Base-by-base conservation (phyloP, 768 basidiomycete genomes). In the Mycena indigotica region DNA sequence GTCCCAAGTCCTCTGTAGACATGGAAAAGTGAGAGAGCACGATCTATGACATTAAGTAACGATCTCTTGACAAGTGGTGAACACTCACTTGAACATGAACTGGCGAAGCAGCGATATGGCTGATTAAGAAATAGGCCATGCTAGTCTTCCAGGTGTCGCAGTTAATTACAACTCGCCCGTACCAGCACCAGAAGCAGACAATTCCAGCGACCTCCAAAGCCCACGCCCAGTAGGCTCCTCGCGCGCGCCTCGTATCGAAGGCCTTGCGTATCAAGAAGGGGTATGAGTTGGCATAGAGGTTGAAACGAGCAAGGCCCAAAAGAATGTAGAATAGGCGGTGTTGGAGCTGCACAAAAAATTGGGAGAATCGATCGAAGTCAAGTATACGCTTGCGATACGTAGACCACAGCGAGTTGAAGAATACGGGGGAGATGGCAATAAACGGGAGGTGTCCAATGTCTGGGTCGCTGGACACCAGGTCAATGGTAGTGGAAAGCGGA, bases 11-110 rank as follows among this genome's bases (percentile, higher is more conserved):
- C 8, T 79, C 88, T 2, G 95, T 95, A 13, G 96, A 94, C 78
- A 95, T 93, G 49, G 93, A 89, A 71, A 95, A 99, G 77, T 99
- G 97, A 6, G 97, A 99, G 25, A 98, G 84, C 1, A 98, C 95
- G 65, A 99, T 98, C 88, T 89, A 35, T 44, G 15, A 8, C 23
- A 30, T 13, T 29, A 19, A 32, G n/a, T 25, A 17, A 45, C 23
- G 39, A n/a, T n/a, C 48, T 52, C 48, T 52, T 23, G 53, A 29
- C 26, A 48, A 39, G 57, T 24, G 39, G 51, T 51, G 61, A 44
- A 52, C 41, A 74, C 79, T 56, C 66, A 91, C 96, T 84, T 98
- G 97, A 28, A 98, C 84, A 68, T 99, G 97, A 23, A 99, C 79
- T 4, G 97, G 97, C 66, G 92, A 92, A 5, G 96, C 86, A 13